Base-by-base conservation (phyloP, 495 filamentous ascomycete species). In the Lichenothelia convexa region DNA sequence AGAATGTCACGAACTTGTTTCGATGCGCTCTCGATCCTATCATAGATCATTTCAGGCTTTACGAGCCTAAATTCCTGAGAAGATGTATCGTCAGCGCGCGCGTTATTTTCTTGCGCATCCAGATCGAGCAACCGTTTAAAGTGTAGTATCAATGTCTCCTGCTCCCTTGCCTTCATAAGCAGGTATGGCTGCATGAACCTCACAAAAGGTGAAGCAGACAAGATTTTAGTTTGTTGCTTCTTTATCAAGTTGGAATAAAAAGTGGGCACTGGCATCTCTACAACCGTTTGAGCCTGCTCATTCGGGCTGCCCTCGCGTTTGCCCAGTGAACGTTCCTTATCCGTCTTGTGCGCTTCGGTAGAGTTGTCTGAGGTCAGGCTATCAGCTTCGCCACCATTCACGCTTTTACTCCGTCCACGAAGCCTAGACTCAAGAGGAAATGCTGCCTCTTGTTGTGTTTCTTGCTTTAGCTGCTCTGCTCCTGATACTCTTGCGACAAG, bases 201-300 rank as follows among this genome's bases (percentile, higher is more conserved):
- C 30, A 95, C 91, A 46, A 92, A 95, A 3, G 91, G 91, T 1
- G 91, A 95, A 1, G 84, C 79, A 5, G 91, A 95, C n/a, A 99
- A 60, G 33, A 99, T 73, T 46, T 80, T 87, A 2, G 85, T 93
- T 43, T 85, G 64, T 49, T 91, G 80, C 47, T 91, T 84, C 30
- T 82, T 75, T 23, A 95, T 83, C 70, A 94, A 83, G 50, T 94
- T 80, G 45, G 81, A 77, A 53, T 94, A 94, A 44, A 83, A 92
- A 1, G 79, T 86, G 18, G 89, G 82, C 67, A 84, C 80, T 1
- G 86, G 84, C 26, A 87, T 64, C 54, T 87, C 80, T 38, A 89
- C 82, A 9, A n/a, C n/a, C n/a, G 83, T 83, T 3, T 89, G 21
- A 64, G n/a, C 59, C 61, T 7, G 24, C 24, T 27, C 24, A 27